Percentiles rank a stretch among this genome's conserved stretches.
Conservation (phyloP, 345 rosid species). For the Trapa incisa region DNA sequence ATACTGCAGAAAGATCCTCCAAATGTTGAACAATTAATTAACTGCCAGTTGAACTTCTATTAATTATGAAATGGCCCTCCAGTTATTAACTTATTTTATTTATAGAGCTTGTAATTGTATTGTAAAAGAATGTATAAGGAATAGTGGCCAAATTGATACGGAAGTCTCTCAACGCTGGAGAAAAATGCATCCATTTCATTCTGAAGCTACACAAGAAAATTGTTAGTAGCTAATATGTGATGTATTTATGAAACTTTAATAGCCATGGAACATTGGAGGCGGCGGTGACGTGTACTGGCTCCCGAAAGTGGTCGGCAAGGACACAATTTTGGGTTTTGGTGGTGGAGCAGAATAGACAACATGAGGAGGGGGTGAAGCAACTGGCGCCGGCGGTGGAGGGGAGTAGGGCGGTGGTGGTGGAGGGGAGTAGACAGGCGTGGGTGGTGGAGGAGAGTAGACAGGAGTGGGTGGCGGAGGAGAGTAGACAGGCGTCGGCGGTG, state of each 20-base stretch:
- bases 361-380: slow-evolving; percentile 10
- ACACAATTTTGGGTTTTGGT: slow-evolving; percentile 20
- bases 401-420: slow-evolving; percentile 5
- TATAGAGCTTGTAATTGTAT: too few species aligned
- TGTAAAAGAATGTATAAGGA: too few species aligned
- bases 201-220: not conserved
- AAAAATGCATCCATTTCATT: too few species aligned
- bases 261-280: slow-evolving; percentile 68
- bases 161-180: too few species aligned
- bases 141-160: too few species aligned
- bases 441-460: slow-evolving; percentile 9
- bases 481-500: slow-evolving; percentile 2
- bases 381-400: slow-evolving; percentile 10
- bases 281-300: slow-evolving; percentile 65
- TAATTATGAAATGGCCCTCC: not conserved
- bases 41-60: not conserved
- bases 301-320: slow-evolving; percentile 51
- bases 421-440: slow-evolving; percentile 2
- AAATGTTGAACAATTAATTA: not conserved
- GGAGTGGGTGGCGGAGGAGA: slow-evolving; percentile 20
- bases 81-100: too few species aligned
- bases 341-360: slow-evolving; percentile 11
- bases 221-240: not conserved
- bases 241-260: slow-evolving; percentile 19
- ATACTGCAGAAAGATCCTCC: not conserved